Base-by-base conservation (phyloP, 2,329 filamentous ascomycete genomes). In the Macrophomina pseudophaseolina region DNA sequence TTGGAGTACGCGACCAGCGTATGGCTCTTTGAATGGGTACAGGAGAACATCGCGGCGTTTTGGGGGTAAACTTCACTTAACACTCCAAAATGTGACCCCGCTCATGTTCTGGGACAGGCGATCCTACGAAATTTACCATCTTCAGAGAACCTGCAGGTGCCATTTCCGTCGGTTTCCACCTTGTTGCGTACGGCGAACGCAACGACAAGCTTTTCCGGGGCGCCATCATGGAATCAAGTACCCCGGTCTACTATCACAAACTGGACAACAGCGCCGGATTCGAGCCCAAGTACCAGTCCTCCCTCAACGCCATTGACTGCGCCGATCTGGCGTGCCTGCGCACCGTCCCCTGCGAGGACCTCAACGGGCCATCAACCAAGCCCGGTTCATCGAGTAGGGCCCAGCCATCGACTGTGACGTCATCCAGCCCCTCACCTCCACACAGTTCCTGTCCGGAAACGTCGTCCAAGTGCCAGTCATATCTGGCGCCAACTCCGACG, bases 401-500 rank as follows among this genome's bases (percentile, higher is more conserved):
- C 82, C 82, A 0, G 75, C 81, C 8, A 72, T 87, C 38, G 88
- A 90, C 69, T 83, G 84, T 0, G 85, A 88, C 70, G 81, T 89
- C 63, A 79, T 90, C 18, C 77, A 79, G 14, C 80, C 82, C 6
- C 84, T 81, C 68, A 83, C 82, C 1, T 85, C 84, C 11, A 74
- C 82, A 6, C 86, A 89, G 69, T 78, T 91, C 5, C 76, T 79
- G 1, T 74, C 81, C 4, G 88, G 88, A 56, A 82, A 83, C 18
- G 90, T 91, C 69, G 85, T 90, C 66, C 83, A 86, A 64, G 86
- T 91, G 0, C 87, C 88, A 0, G 83, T 91, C 44, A 80, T 91
- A 5, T 78, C 84, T 40, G 89, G 90, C 5, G 84, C 84, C 42
- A 91, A 90, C 74, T 84, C 84, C 1, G 89, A 91, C 70, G 90